Evolutionary conservation across 805 yeast species (phyloP).

Genomic region (Brettanomyces custersianus): DNA sequence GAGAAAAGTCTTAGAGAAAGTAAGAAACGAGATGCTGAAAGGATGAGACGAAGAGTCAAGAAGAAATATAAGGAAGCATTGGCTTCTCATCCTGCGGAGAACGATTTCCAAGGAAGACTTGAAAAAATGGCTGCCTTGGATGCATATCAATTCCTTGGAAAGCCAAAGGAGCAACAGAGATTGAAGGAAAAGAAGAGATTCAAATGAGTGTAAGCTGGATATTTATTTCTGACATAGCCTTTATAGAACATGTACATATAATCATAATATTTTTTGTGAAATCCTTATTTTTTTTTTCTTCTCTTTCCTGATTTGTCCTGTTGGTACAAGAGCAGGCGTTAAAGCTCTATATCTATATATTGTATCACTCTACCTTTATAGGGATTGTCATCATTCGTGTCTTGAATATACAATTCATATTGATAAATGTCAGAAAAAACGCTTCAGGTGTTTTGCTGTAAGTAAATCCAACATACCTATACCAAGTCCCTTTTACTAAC

Average conservation of each 20-base stretch:
- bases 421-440: conserved; percentile 2
- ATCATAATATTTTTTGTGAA: no score
- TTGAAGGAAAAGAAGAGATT: no score
- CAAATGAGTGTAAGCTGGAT: no score
- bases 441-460: conserved; percentile 7
- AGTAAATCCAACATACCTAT: no score
- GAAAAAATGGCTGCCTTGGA: conserved; percentile 20
- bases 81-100: conserved; percentile 9
- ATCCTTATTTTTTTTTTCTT: no score
- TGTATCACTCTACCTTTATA: no score
- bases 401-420: no score
- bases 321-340: no score
- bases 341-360: no score
- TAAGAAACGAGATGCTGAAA: conserved; percentile 18
- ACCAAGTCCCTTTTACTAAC: background rate
- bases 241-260: conserved; percentile 2
- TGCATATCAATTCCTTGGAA: conserved; percentile 18
- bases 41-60: conserved; percentile 15
- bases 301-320: no score
- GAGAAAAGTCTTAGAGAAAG: conserved; percentile 20
- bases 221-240: no score
- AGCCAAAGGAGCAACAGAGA: conserved; percentile 10
- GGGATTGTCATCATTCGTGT: no score
- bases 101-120: conserved; percentile 14
- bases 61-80: conserved; percentile 18